Evolutionary conservation across 805 yeast species (phyloP).

Genomic region (Yarrowia divulgata): DNA sequence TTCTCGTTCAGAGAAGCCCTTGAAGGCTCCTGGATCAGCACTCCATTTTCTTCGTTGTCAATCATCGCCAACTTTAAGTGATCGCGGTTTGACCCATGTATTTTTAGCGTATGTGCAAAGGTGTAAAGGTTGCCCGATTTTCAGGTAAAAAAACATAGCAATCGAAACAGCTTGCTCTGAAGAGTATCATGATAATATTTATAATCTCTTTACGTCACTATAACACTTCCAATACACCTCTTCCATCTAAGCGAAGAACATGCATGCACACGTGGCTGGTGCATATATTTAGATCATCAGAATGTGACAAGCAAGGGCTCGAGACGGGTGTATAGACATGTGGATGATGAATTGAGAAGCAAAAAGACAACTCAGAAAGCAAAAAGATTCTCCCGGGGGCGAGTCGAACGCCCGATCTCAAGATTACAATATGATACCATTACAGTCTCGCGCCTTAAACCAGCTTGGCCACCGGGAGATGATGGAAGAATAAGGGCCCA

Average conservation of each 20-base stretch:
- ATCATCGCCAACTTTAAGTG: background rate
- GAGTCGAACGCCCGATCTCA: slow-evolving; percentile 52
- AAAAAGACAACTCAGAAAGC: background rate
- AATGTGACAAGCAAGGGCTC: background rate
- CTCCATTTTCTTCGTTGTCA: background rate
- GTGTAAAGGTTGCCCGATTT: too few species aligned
- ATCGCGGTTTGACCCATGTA: background rate
- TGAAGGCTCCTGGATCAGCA: background rate
- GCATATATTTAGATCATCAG: background rate
- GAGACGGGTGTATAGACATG: too few species aligned
- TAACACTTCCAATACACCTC: background rate
- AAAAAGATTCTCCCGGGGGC: slow-evolving; percentile 48
- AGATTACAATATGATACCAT: slow-evolving; percentile 48
- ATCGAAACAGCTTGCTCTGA: too few species aligned
- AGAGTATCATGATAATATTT: too few species aligned
- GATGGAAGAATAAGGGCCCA: slow-evolving; percentile 29
- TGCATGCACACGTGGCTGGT: slow-evolving; percentile 36
- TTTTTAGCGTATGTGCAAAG: too few species aligned
- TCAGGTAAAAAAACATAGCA: background rate
- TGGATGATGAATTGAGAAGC: too few species aligned
- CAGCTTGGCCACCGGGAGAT: slow-evolving; percentile 52
- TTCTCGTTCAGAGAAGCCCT: too few species aligned
- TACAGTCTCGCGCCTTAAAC: slow-evolving; percentile 53
- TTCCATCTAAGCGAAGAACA: background rate
- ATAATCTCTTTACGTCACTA: too few species aligned